These are phyloP conservation scores for Elsinoe fawcettii DNA, from an alignment of 2,329 filamentous ascomycete species.

Conservation along the genomic window DNA sequence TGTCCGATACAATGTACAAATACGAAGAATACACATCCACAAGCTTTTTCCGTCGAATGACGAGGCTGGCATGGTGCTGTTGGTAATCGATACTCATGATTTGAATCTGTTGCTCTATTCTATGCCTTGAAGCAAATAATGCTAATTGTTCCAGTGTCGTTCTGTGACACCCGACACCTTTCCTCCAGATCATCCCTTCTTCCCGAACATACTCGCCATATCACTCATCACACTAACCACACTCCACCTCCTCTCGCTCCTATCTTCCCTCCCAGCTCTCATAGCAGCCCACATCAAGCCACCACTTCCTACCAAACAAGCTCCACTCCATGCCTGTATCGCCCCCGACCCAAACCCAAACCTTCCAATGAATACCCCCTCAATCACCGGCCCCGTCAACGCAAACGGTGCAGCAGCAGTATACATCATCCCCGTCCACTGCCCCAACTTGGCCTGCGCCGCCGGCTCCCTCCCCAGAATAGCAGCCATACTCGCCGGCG, in stretches of 20 bases:
- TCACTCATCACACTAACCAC: neutral
- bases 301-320: conserved; percentile 35
- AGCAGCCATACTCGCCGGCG: conserved; percentile 42
- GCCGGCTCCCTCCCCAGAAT: conserved; percentile 32
- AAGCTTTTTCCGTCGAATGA: no score
- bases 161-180: neutral
- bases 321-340: conserved; percentile 42
- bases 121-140: neutral
- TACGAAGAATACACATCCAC: neutral
- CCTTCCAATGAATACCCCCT: conserved; percentile 38
- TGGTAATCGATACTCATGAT: no score
- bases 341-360: conserved; percentile 36
- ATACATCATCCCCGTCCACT: conserved; percentile 50
- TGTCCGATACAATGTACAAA: neutral
- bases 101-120: neutral
- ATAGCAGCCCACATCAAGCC: conserved; percentile 34
- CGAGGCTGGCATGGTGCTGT: no score
- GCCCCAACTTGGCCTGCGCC: conserved; percentile 37
- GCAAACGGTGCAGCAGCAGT: conserved; percentile 38
- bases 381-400: conserved; percentile 41
- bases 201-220: neutral
- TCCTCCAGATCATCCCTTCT: neutral
- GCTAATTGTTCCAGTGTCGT: neutral
- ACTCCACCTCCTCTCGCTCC: conserved; percentile 17
- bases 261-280: conserved; percentile 16